Percentiles rank a stretch among this genome's conserved stretches.
These are phyloP conservation scores for Pseudogymnoascus destructans DNA, from an alignment of 2,329 filamentous ascomycete genomes.

Conservation along the genomic window DNA sequence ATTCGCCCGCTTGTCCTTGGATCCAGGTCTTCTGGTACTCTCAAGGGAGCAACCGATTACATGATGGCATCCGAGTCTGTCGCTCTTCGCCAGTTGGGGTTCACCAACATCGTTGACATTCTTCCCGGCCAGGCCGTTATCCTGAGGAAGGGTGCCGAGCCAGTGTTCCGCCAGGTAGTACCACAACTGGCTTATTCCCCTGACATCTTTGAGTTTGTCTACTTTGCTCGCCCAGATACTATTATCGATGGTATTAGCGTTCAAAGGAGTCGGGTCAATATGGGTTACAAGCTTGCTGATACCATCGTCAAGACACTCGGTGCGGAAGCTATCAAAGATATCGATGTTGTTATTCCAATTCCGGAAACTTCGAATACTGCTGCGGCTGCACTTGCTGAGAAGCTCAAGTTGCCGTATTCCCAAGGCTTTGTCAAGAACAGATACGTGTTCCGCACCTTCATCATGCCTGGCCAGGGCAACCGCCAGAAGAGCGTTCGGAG, in stretches of 20 bases:
- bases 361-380: conserved; percentile 75
- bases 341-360: conserved; percentile 76
- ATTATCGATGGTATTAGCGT: conserved; percentile 82
- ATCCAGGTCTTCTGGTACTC: conserved; percentile 51
- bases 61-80: conserved; percentile 87
- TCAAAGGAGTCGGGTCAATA: conserved; percentile 69
- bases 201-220: conserved; percentile 80
- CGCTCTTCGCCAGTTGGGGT: conserved; percentile 69
- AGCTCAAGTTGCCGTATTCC: conserved; percentile 62
- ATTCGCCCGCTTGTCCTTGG: conserved; percentile 76
- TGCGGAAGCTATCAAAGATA: conserved; percentile 55
- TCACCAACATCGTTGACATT: conserved; percentile 63
- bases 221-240: conserved; percentile 72
- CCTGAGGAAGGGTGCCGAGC: conserved; percentile 61
- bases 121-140: conserved; percentile 76
- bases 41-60: conserved; percentile 60
- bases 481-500: conserved; percentile 77
- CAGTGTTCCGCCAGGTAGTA: conserved; percentile 64
- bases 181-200: conserved; percentile 58
- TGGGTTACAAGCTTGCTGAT: conserved; percentile 71
- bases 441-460: conserved; percentile 80
- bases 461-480: conserved; percentile 69
- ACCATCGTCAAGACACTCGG: conserved; percentile 56
- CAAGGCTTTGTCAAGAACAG: conserved; percentile 83
- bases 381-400: conserved; percentile 61